A percentile compares a stretch with the other conserved stretches of the same genome.
Evolutionary conservation across 2,329 filamentous ascomycete genomes (phyloP).

Genomic region (Coleophoma cylindrospora): DNA sequence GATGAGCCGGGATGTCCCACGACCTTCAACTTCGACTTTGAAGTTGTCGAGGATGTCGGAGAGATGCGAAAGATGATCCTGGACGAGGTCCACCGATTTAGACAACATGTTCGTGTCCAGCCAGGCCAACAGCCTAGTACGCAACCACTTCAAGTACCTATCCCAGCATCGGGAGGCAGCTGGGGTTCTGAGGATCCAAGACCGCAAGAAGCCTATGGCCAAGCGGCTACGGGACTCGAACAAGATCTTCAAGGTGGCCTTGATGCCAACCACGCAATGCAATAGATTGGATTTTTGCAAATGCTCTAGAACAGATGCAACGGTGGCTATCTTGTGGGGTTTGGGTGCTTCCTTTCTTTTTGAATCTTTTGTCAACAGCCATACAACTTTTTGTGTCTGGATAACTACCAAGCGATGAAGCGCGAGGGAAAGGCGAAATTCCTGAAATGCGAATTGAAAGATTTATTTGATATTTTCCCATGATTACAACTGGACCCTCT

Average conservation of each 20-base stretch:
- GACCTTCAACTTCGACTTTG: slow-evolving; percentile 97
- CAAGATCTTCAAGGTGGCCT: slow-evolving; percentile 29
- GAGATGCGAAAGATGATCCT: slow-evolving; percentile 98
- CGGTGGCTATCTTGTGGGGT: too few species aligned
- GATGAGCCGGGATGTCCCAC: slow-evolving; percentile 93
- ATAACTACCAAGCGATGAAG: too few species aligned
- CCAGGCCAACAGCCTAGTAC: slow-evolving; percentile 22
- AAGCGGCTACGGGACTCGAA: slow-evolving; percentile 25
- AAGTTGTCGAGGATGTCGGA: slow-evolving; percentile 89
- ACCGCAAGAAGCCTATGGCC: slow-evolving; percentile 27
- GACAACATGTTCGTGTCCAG: slow-evolving; percentile 40
- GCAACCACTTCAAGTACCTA: slow-evolving; percentile 24
- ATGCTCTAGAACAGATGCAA: too few species aligned
- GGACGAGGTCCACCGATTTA: slow-evolving; percentile 87
- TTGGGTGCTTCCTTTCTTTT: too few species aligned
- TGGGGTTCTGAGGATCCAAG: slow-evolving; percentile 28
- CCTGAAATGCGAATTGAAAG: too few species aligned
- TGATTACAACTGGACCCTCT: too few species aligned
- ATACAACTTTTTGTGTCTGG: slow-evolving; percentile 9
- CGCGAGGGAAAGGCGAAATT: too few species aligned
- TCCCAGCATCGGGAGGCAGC: slow-evolving; percentile 23
- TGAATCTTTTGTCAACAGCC: neutral
- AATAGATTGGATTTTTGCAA: neutral
- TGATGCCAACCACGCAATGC: slow-evolving; percentile 21
- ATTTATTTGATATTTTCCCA: too few species aligned